Conservation (phyloP, 2,329 filamentous ascomycete genomes). For the Neonectria coccinea region DNA sequence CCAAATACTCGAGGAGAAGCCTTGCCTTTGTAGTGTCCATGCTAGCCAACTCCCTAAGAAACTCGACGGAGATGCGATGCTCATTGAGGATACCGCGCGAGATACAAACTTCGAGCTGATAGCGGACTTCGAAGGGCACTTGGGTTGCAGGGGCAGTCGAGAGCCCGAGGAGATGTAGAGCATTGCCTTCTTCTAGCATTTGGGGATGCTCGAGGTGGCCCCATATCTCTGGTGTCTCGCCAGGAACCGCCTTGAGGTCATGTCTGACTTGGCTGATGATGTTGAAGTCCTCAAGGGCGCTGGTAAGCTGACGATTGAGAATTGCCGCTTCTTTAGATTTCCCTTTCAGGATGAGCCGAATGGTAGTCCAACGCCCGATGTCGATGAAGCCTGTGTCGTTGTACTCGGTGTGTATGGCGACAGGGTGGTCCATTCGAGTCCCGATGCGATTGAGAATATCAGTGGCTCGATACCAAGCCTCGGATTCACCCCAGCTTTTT, state of each 20-base stretch:
- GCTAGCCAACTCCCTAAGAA: constrained; percentile 71
- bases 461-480: constrained; percentile 63
- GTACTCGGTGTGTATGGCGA: constrained; percentile 54
- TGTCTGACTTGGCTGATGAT: constrained; percentile 61
- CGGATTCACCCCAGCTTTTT: constrained; percentile 54
- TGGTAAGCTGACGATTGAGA: constrained; percentile 58
- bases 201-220: constrained; percentile 46
- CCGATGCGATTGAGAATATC: constrained; percentile 56
- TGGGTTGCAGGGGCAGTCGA: constrained; percentile 37
- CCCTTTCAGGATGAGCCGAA: constrained; percentile 58
- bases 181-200: constrained; percentile 33
- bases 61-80: constrained; percentile 75
- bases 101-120: constrained; percentile 94
- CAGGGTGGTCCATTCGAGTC: constrained; percentile 48
- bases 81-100: constrained; percentile 83
- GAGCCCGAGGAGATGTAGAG: constrained; percentile 46
- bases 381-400: constrained; percentile 56
- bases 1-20: constrained; percentile 79
- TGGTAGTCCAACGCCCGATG: constrained; percentile 68
- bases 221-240: constrained; percentile 46
- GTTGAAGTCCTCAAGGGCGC: constrained; percentile 78
- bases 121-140: constrained; percentile 79
- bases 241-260: constrained; percentile 56
- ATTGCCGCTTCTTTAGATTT: constrained; percentile 39
- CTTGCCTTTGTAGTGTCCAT: constrained; percentile 63